Base-by-base conservation (phyloP, 805 yeast genomes). In the Suhomyces tanzawaensis region DNA sequence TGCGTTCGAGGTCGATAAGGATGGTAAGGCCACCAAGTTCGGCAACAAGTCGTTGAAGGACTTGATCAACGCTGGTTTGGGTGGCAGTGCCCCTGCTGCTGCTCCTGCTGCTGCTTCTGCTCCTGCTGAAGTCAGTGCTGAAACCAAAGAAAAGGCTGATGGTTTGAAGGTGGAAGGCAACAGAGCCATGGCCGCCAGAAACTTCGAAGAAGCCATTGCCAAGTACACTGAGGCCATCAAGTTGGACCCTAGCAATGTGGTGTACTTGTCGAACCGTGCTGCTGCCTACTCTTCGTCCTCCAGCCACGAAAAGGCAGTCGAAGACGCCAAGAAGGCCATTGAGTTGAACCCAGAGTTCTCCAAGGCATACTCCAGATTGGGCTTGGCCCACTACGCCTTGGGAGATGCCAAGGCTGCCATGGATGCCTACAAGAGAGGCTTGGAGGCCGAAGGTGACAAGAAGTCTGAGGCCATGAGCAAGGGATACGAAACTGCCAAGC, bases 291-390 rank as follows among this genome's bases (percentile, higher is more conserved):
- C 95, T 8, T 86, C 96, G 4, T 54, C 76, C 21, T 75, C 79
- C 46, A 70, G 88, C 44, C 90, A 85, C 57, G 83, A 78, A 12
- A 68, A 75, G 45, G 98, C 99, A 3, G 76, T 85, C 28, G 69
- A 69, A 31, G 99, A 93, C 60, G 96, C 98, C 19, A 75, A 84
- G 53, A 69, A 71, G 39, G 96, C 99, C 29, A 81, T 88, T 40
- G 74, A 77, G 44, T 68, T 81, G 36, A 89, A 91, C 57, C 84
- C 96, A 37, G 53, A 69, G 5, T 93, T 87, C 53, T 81, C 96
- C 22, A 90, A 91, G 70, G 96, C 95, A 8, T 93, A 89, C 74
- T 86, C 96, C 4, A 82, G 99, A 63, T 72, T 93, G 49, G 99
- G 98, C 3, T 79, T 90, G 51, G 98, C 99, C 4, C 80, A 83